phyloP scores from a whole-genome alignment of 2,329 filamentous ascomycete species.

The Rhynchosporium graminicola region DNA sequence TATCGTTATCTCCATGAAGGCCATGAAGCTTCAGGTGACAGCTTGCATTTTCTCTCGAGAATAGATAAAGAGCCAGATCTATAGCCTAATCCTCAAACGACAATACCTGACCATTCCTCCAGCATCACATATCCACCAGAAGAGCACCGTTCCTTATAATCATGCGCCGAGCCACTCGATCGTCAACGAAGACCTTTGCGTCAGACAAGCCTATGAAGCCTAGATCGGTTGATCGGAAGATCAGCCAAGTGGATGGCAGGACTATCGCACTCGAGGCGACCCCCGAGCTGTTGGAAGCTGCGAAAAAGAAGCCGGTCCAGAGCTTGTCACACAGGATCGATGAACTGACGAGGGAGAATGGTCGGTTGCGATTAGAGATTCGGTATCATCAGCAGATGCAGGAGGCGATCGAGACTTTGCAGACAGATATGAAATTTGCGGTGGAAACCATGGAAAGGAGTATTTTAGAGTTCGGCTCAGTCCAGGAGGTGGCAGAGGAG shows the following conservation, averaged over 20 bases:
- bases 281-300: constrained; percentile 5
- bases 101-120: no score
- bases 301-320: constrained; percentile 8
- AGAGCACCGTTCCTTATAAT: background rate
- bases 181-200: constrained; percentile 1
- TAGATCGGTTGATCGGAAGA: constrained; percentile 10
- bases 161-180: constrained; percentile 14
- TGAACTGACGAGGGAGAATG: constrained; percentile 12
- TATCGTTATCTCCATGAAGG: background rate
- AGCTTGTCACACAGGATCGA: constrained; percentile 10
- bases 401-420: constrained; percentile 1
- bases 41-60: background rate
- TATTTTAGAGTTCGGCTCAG: background rate
- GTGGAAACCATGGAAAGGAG: constrained; percentile 3
- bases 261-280: constrained; percentile 14
- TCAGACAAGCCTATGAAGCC: constrained; percentile 10
- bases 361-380: constrained; percentile 12
- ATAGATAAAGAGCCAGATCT: background rate
- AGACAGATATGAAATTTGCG: constrained; percentile 9
- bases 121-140: no score
- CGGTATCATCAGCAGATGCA: constrained; percentile 11
- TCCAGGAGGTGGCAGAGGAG: background rate
- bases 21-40: no score
- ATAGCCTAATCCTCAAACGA: background rate
- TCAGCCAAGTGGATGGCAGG: constrained; percentile 6